Base-by-base conservation (phyloP, 2,329 filamentous ascomycete species). In the Phoma sp. region DNA sequence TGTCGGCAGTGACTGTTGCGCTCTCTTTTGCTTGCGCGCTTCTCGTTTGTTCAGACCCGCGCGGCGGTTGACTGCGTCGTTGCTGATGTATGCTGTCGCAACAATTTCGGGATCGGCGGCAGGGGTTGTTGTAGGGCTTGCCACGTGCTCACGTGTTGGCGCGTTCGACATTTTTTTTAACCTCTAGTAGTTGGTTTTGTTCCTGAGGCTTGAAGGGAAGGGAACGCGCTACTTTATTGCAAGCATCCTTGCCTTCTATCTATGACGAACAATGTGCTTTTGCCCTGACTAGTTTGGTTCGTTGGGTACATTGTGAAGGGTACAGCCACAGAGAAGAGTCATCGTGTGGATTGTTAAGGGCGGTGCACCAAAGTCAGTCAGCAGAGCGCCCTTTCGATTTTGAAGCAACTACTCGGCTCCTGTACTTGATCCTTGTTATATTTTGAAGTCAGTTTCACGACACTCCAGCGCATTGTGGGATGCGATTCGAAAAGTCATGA, bases 291-390 rank as follows among this genome's bases (percentile, higher is more conserved):
- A 50, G 42, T 38, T 25, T 33, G 30, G 18, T 45, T 32, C 23
- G 37, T 44, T 47, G 46, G 9, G 18, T 27, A 2, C 51, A 48
- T 45, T 50, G 56, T 60, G 50, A 58, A 63, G 35, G 41, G 58
- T 63, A 65, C 66, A 71, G 69, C 70, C 67, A 71, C 68, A 67
- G 25, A 7, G 44, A 68, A 65, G 69, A 73, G 69, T 73, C 70
- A 73, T 71, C 60, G 44, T 42, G 33, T 27, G 53, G 50, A 67
- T 70, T 70, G 65, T 59, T 67, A 67, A 73, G 67, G 68, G 67
- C 67, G 64, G 53, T 56, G 61, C 47, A 24, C 22, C 30, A 22
- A 35, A 39, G 45, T 44, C 30, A 44, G 40, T 35, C n/a, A 27
- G 18, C 39, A 49, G 50, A 47, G 45, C 62, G 67, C 66, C 64